Percentiles rank a stretch among this genome's conserved stretches.
Evolutionary conservation across 139 green algal genomes (phyloP).

Genomic region (Chlamydomonas sp.): DNA sequence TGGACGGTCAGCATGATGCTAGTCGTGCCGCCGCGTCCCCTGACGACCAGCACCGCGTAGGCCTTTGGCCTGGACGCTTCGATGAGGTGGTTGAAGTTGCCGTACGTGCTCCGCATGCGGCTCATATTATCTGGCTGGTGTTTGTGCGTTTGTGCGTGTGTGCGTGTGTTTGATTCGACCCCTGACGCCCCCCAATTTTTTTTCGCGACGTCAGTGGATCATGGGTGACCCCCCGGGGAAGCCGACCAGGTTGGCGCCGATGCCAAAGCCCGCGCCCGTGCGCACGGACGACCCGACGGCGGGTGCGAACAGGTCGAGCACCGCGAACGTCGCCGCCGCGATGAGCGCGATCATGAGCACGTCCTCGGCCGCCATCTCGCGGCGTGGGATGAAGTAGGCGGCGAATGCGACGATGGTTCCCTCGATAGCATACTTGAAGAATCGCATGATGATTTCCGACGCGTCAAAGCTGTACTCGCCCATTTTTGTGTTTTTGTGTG

Average conservation of each 20-base stretch:
- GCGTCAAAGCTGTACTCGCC: conserved; percentile 7
- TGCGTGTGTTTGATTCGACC: too few species aligned
- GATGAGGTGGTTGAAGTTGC: too few species aligned
- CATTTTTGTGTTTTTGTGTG: too few species aligned
- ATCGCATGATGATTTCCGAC: conserved; percentile 6
- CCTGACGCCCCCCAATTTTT: too few species aligned
- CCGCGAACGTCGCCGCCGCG: conserved; percentile 21
- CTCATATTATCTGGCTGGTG: too few species aligned
- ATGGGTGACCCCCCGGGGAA: conserved; percentile 8
- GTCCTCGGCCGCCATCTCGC: not conserved
- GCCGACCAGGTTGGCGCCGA: conserved; percentile 21
- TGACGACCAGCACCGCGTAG: too few species aligned
- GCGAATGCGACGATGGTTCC: conserved; percentile 5
- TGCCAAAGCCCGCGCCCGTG: conserved; percentile 17
- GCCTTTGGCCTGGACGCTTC: too few species aligned
- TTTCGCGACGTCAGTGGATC: not conserved
- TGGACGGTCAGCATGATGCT: too few species aligned
- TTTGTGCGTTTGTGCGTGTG: too few species aligned
- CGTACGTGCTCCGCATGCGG: too few species aligned
- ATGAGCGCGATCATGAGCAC: conserved; percentile 15
- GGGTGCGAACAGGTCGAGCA: conserved; percentile 21
- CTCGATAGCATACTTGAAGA: conserved; percentile 23
- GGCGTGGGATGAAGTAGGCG: conserved; percentile 17
- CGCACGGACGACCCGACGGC: conserved; percentile 14
- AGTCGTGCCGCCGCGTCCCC: too few species aligned